Evolutionary conservation across 1,284 basidiomycete genomes (phyloP).

Genomic region (Trichosporon faecale): DNA sequence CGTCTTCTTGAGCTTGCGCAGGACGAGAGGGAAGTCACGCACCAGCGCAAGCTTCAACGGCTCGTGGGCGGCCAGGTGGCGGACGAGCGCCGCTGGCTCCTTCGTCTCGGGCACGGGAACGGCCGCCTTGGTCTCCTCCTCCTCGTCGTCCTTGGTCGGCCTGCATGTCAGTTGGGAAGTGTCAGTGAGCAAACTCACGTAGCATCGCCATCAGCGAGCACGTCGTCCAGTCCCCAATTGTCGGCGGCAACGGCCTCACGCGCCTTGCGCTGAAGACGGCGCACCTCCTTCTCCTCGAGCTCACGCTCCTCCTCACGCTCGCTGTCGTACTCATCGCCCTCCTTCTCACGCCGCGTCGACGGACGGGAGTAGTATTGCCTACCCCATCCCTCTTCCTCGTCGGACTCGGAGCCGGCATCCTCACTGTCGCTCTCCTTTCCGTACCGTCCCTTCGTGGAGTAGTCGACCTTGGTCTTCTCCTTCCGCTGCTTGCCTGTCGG

Average conservation of each 20-base stretch:
- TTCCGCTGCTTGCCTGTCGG: constrained; percentile 17
- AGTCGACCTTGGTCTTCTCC: constrained; percentile 46
- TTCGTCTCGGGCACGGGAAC: constrained; percentile 34
- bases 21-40: constrained; percentile 56
- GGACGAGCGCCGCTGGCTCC: constrained; percentile 60
- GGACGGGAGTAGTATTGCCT: constrained; percentile 70
- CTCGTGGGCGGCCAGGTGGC: constrained; percentile 71
- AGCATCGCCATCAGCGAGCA: constrained; percentile 53
- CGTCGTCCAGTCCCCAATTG: constrained; percentile 76
- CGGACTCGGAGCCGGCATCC: constrained; percentile 55
- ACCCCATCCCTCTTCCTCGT: constrained; percentile 71
- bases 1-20: constrained; percentile 50
- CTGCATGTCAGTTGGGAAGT: constrained; percentile 5
- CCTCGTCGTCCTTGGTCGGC: constrained; percentile 5
- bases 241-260: constrained; percentile 67
- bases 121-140: constrained; percentile 9
- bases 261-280: constrained; percentile 70
- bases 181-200: neutral
- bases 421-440: constrained; percentile 55
- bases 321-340: constrained; percentile 54
- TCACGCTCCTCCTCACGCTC: constrained; percentile 31
- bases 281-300: constrained; percentile 50
- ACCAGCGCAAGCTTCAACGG: constrained; percentile 66
- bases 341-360: constrained; percentile 36
- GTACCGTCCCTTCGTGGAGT: constrained; percentile 46